Conservation (phyloP, 345 rosid species). For the Melastoma malabathricum region DNA sequence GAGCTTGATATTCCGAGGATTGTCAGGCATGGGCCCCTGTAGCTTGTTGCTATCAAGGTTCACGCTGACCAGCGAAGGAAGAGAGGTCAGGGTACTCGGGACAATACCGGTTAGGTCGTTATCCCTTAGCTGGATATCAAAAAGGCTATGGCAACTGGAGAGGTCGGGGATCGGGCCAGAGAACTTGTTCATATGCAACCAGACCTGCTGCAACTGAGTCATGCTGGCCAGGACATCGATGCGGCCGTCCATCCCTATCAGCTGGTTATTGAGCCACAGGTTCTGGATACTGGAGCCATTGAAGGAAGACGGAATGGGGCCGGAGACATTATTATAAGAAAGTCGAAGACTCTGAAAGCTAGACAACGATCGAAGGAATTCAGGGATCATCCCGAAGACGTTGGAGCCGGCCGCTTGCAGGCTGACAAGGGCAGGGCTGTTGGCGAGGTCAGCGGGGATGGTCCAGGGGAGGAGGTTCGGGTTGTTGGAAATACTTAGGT, state of each 20-base stretch:
- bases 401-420: constrained; percentile 24
- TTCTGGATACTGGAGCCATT: constrained; percentile 27
- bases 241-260: constrained; percentile 36
- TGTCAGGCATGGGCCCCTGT: constrained; percentile 56
- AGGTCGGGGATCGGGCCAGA: constrained; percentile 64
- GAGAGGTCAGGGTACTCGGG: constrained; percentile 28
- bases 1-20: constrained; percentile 18
- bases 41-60: constrained; percentile 49
- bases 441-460: constrained; percentile 34
- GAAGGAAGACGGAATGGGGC: constrained; percentile 44
- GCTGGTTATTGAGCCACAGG: constrained; percentile 59
- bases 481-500: constrained; percentile 30
- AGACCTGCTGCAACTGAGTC: constrained; percentile 40
- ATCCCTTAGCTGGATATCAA: constrained; percentile 61
- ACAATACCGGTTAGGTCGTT: constrained; percentile 54
- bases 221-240: constrained; percentile 44
- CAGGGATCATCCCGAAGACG: constrained; percentile 40
- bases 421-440: constrained; percentile 22
- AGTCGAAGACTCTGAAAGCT: constrained; percentile 38
- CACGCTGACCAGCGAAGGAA: constrained; percentile 25
- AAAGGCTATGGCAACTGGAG: constrained; percentile 28
- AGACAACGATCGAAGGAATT: constrained; percentile 31
- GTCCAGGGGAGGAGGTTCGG: constrained; percentile 29
- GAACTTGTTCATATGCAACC: constrained; percentile 62
- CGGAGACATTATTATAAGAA: constrained; percentile 56